phyloP scores from a whole-genome alignment of 805 yeast genomes.

The Tetrapisispora arboricola region DNA sequence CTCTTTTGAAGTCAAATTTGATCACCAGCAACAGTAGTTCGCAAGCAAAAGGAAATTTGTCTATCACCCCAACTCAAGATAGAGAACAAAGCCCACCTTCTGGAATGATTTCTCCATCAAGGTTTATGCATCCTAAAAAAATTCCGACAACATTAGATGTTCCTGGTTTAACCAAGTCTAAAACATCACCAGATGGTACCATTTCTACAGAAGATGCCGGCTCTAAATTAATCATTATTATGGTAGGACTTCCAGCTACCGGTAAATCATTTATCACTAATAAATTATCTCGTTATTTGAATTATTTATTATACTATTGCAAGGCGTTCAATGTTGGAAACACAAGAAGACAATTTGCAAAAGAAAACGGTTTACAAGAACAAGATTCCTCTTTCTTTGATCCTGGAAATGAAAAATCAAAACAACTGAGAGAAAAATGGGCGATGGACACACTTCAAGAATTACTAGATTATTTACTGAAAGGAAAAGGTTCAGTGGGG shows the following conservation, averaged over 20 bases:
- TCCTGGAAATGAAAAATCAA: constrained; percentile 61
- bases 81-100: not conserved
- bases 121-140: constrained; percentile 31
- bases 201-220: constrained; percentile 60
- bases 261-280: constrained; percentile 92
- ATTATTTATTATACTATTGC: constrained; percentile 89
- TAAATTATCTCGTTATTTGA: constrained; percentile 78
- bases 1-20: not conserved
- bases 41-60: not conserved
- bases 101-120: constrained; percentile 13
- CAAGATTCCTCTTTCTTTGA: constrained; percentile 82
- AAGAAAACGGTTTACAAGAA: constrained; percentile 21
- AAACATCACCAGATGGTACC: constrained; percentile 66
- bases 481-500: constrained; percentile 84
- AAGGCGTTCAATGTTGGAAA: constrained; percentile 92
- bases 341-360: constrained; percentile 68
- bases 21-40: not conserved
- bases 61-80: not conserved
- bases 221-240: constrained; percentile 78
- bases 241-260: constrained; percentile 94
- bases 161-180: constrained; percentile 82
- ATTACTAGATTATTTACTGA: constrained; percentile 65
- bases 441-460: constrained; percentile 89
- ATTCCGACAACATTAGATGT: constrained; percentile 81
- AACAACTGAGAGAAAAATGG: constrained; percentile 78